A percentile compares a stretch with the other conserved stretches of the same genome.
Conservation (phyloP, 2,329 filamentous ascomycete genomes). For the Colletotrichum theobromicola region DNA sequence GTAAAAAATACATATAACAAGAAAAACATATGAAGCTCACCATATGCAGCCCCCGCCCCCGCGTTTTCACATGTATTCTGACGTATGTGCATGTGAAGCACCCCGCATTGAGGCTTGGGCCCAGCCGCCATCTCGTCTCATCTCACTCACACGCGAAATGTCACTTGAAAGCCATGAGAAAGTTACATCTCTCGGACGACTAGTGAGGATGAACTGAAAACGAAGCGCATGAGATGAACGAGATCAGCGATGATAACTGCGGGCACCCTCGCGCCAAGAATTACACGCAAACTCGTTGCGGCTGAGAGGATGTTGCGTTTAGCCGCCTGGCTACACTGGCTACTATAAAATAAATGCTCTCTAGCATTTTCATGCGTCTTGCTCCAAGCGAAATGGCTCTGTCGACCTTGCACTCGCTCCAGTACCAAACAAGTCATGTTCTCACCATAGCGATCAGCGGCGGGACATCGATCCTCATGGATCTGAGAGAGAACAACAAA, state of each 20-base stretch:
- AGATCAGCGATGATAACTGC: fast-evolving
- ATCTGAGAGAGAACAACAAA: too few species aligned
- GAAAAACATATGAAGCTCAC: background rate
- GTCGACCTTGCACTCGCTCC: too few species aligned
- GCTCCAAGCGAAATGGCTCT: too few species aligned
- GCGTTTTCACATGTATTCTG: background rate
- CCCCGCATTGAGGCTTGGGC: background rate
- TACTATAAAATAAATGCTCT: too few species aligned
- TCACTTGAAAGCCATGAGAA: background rate
- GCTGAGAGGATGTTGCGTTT: too few species aligned
- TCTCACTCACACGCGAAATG: background rate
- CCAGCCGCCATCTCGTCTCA: background rate
- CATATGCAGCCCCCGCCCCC: background rate
- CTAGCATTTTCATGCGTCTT: too few species aligned
- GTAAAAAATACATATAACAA: background rate
- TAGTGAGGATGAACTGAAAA: background rate
- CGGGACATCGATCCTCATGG: too few species aligned
- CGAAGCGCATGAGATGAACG: background rate
- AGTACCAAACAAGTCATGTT: too few species aligned
- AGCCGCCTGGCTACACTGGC: too few species aligned
- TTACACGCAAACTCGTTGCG: too few species aligned
- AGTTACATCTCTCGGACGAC: background rate
- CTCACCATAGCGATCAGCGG: too few species aligned
- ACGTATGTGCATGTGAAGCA: background rate
- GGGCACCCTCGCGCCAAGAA: background rate